Percentiles rank a stretch among this genome's conserved stretches.
These are phyloP conservation scores for Ascomycota sp. DNA, from an alignment of 2,329 filamentous ascomycete species.

Conservation along the genomic window DNA sequence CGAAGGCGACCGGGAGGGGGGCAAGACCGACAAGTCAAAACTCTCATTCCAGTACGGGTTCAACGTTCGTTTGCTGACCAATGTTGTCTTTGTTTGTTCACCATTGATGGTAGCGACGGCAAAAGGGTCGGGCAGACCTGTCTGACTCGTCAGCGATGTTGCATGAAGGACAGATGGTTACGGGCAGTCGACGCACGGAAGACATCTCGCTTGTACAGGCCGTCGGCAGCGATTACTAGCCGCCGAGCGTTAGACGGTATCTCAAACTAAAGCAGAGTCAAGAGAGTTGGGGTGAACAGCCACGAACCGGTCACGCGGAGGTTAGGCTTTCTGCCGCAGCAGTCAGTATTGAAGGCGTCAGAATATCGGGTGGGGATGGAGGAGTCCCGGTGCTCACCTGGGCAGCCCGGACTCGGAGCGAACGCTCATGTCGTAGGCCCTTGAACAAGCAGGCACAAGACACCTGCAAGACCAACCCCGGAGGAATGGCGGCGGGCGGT, in stretches of 20 bases:
- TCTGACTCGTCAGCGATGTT: constrained; percentile 9
- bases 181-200: constrained; percentile 52
- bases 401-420: constrained; percentile 17
- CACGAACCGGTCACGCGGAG: constrained; percentile 76
- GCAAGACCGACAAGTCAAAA: constrained; percentile 70
- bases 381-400: constrained; percentile 10
- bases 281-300: constrained; percentile 2
- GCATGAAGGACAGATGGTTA: background rate
- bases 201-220: constrained; percentile 96
- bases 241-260: constrained; percentile 13
- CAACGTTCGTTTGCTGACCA: constrained; percentile 88
- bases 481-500: constrained; percentile 3
- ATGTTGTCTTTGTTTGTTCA: constrained; percentile 96
- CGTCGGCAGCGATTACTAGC: constrained; percentile 92
- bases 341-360: constrained; percentile 9
- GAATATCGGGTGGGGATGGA: too few relatives aligned
- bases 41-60: constrained; percentile 99
- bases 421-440: constrained; percentile 7
- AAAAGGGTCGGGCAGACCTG: constrained; percentile 94
- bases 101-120: constrained; percentile 92
- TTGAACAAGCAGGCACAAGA: constrained; percentile 1
- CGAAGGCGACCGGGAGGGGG: background rate
- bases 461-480: background rate
- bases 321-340: constrained; percentile 48
- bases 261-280: background rate